Evolutionary conservation across 2,329 filamentous ascomycete species (phyloP).

Genomic region (Chrysosporium keratinophilum): DNA sequence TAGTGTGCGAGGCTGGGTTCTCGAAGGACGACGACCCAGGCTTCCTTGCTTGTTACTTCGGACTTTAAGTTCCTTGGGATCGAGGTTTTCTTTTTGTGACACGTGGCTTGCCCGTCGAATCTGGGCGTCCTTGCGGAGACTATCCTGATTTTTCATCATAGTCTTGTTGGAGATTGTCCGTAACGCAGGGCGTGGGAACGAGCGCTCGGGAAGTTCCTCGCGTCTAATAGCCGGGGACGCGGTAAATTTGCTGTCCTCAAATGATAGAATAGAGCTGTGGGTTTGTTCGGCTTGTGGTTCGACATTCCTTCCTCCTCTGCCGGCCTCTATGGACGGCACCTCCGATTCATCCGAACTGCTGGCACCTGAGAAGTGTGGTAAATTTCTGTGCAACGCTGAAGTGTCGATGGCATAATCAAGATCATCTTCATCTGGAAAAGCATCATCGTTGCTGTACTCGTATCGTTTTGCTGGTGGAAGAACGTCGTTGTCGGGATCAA

Average conservation of each 20-base stretch:
- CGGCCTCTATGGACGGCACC: slow-evolving; percentile 48
- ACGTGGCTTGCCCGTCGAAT: slow-evolving; percentile 30
- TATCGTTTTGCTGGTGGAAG: slow-evolving; percentile 31
- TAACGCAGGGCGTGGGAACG: slow-evolving; percentile 28
- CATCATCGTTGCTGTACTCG: slow-evolving; percentile 13
- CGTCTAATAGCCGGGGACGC: slow-evolving; percentile 26
- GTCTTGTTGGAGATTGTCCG: slow-evolving; percentile 23
- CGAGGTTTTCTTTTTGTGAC: slow-evolving; percentile 34
- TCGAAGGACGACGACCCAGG: slow-evolving; percentile 21
- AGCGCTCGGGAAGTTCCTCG: slow-evolving; percentile 30
- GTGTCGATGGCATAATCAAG: slow-evolving; percentile 38
- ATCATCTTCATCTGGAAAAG: slow-evolving; percentile 24
- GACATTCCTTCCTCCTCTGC: slow-evolving; percentile 40
- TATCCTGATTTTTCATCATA: slow-evolving; percentile 24
- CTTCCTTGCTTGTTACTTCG: slow-evolving; percentile 16
- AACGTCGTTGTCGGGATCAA: slow-evolving; percentile 36
- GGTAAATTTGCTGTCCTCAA: slow-evolving; percentile 37
- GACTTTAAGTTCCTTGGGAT: slow-evolving; percentile 29
- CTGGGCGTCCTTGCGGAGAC: slow-evolving; percentile 34
- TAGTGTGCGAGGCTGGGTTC: slow-evolving; percentile 39
- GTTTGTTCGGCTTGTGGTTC: slow-evolving; percentile 38
- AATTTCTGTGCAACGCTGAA: slow-evolving; percentile 38
- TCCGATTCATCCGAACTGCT: slow-evolving; percentile 35
- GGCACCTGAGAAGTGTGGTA: slow-evolving; percentile 40
- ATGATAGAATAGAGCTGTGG: slow-evolving; percentile 40